Evolutionary conservation across 768 basidiomycete genomes (phyloP).

Genomic region (Austroboletus festivus): DNA sequence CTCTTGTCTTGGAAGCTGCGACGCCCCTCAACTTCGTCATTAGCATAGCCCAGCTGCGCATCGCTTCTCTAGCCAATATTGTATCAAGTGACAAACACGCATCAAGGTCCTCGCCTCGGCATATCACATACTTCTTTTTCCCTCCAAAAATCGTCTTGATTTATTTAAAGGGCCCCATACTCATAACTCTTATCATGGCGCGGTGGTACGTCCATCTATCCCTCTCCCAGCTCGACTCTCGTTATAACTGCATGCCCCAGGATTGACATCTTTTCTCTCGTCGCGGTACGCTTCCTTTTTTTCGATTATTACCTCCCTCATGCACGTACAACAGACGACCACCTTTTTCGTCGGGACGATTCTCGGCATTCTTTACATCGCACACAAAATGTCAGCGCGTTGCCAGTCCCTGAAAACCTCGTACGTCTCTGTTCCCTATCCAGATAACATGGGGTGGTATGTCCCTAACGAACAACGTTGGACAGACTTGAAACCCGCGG

Average conservation of each 20-base stretch:
- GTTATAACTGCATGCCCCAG: neutral
- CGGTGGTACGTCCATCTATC: constrained; percentile 8
- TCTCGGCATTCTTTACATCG: constrained; percentile 39
- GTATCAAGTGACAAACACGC: no score
- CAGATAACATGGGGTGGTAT: no score
- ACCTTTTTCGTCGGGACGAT: constrained; percentile 45
- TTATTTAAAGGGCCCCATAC: no score
- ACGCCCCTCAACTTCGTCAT: no score
- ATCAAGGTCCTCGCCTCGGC: no score
- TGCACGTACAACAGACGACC: constrained; percentile 38
- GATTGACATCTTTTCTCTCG: constrained; percentile 19
- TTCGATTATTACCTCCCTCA: neutral
- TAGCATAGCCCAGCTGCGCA: no score
- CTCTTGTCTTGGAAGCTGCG: no score
- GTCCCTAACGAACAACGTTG: no score
- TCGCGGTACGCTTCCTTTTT: constrained; percentile 4
- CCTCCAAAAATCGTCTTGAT: no score
- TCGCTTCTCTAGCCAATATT: no score
- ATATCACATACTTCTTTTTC: no score
- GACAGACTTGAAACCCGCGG: constrained; percentile 49
- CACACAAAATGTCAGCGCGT: constrained; percentile 39
- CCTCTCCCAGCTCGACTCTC: neutral
- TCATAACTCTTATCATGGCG: constrained; percentile 9
- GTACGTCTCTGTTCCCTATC: constrained; percentile 35
- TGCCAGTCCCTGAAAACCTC: constrained; percentile 51